Conservation (phyloP, 495 filamentous ascomycete species). For the Massariosphaeria phaeospora region DNA sequence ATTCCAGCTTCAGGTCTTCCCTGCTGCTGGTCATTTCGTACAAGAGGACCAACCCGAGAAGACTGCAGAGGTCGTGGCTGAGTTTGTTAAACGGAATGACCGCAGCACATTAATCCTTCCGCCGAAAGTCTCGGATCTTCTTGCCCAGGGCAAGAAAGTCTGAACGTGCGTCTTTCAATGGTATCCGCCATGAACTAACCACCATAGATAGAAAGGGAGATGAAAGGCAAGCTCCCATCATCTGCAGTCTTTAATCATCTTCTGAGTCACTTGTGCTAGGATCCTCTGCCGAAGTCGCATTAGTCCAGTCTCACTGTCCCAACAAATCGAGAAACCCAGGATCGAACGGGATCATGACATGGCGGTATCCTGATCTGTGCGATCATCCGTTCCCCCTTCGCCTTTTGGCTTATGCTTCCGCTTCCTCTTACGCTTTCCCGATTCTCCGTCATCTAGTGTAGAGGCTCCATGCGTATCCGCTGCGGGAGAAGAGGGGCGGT, state of each 20-base stretch:
- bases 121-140: conserved; percentile 72
- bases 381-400: neutral
- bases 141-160: conserved; percentile 45
- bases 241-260: too few relatives aligned
- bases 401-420: conserved; percentile 37
- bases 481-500: neutral
- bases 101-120: conserved; percentile 77
- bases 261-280: too few relatives aligned
- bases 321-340: too few relatives aligned
- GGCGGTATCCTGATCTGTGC: neutral
- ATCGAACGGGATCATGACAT: neutral
- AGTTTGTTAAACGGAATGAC: conserved; percentile 90
- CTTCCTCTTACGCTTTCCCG: conserved; percentile 33
- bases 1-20: conserved; percentile 91
- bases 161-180: conserved; percentile 10
- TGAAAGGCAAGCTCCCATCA: too few relatives aligned
- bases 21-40: conserved; percentile 92
- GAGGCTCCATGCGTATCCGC: neutral
- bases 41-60: conserved; percentile 92
- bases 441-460: conserved; percentile 5
- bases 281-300: too few relatives aligned
- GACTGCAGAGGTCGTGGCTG: conserved; percentile 67
- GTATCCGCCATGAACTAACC: too few relatives aligned
- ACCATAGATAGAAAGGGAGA: too few relatives aligned
- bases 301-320: too few relatives aligned